Evolutionary conservation across 2,329 filamentous ascomycete genomes (phyloP), one percentile per base, ranked within the genome.

Genomic region (Cladosporium velox): DNA sequence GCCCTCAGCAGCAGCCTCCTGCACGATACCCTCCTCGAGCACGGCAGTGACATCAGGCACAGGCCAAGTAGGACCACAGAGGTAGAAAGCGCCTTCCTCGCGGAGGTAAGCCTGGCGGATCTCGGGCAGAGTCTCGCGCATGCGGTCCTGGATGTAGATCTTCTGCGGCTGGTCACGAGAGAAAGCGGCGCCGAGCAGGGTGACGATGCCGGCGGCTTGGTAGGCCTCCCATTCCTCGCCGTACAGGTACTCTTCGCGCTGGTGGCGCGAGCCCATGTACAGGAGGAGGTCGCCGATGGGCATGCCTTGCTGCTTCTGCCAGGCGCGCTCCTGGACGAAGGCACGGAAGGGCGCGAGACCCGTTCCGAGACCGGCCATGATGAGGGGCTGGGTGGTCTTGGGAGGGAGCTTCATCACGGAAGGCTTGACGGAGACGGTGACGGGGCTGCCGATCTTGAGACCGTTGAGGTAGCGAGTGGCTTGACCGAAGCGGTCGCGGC

Each of bases 141-240:
- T 99, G 71, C 93, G 88, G 78, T 99, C 95, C 84, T 99, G 95
- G 76, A 99, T 99, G 81, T 99, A 99, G 71, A 99, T 97, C 88
- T 99, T 99, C 83, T 97, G 86, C 18, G 92, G 91, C 85, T 99
- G 95, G 77, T 99, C 95, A 77, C 95, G 90, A 67, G 92, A 96
- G 85, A 99, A 99, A 52, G 95, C 95, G 61, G 92, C 88, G 62
- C 95, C 95, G 60, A 99, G 87, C 51, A 97, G 86, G 0, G 95
- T 99, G 77, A 99, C 93, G 73, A 99, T 92, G 61, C 95, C 95
- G 0, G 95, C 93, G 67, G 93, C 94, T 76, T 95, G 88, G 81
- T 99, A 99, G 0, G 95, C 95, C 80, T 99, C 95, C 95, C 95
- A 99, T 80, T 99, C 95, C 80, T 99, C 95, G 68, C 95, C 95